phyloP scores from a whole-genome alignment of 768 basidiomycete genomes.

The Tulasnella sp. region DNA sequence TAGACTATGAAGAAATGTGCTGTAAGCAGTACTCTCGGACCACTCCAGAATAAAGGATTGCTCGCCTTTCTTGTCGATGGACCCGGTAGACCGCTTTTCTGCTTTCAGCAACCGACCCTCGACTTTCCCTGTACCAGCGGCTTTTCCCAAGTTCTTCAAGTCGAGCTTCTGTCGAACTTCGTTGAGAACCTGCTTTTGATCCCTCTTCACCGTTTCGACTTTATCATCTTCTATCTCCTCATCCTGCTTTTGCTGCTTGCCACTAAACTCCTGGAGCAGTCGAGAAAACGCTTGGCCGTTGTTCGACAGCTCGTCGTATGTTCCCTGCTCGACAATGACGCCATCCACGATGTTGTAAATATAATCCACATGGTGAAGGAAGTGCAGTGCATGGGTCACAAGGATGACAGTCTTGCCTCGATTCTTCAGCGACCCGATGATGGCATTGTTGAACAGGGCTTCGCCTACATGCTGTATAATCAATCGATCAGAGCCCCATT shows the following conservation, averaged over 20 bases:
- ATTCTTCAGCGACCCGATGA: slow-evolving; percentile 35
- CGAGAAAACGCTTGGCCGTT: slow-evolving; percentile 40
- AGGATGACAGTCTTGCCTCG: slow-evolving; percentile 42
- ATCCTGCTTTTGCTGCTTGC: slow-evolving; percentile 28
- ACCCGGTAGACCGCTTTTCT: slow-evolving; percentile 55
- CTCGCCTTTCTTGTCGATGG: slow-evolving; percentile 40
- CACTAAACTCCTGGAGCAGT: slow-evolving; percentile 52
- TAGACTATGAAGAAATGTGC: slow-evolving; percentile 36
- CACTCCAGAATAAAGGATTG: neutral
- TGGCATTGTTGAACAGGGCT: slow-evolving; percentile 52
- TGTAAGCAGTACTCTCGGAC: neutral
- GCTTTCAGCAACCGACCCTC: slow-evolving; percentile 56
- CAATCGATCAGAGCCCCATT: slow-evolving; percentile 17
- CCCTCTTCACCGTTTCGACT: slow-evolving; percentile 10
- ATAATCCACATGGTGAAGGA: slow-evolving; percentile 40
- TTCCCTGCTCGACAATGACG: slow-evolving; percentile 37
- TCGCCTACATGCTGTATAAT: slow-evolving; percentile 49
- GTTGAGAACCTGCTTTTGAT: slow-evolving; percentile 21
- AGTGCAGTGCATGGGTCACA: slow-evolving; percentile 46
- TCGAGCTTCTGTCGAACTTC: slow-evolving; percentile 31
- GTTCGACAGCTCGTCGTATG: slow-evolving; percentile 39
- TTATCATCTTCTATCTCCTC: slow-evolving; percentile 21
- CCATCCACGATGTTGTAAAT: slow-evolving; percentile 39
- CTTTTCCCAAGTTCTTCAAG: slow-evolving; percentile 22
- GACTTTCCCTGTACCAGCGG: slow-evolving; percentile 47